phyloP scores from a whole-genome alignment of 169 alveolate species.

The Theileria luwenshuni region DNA sequence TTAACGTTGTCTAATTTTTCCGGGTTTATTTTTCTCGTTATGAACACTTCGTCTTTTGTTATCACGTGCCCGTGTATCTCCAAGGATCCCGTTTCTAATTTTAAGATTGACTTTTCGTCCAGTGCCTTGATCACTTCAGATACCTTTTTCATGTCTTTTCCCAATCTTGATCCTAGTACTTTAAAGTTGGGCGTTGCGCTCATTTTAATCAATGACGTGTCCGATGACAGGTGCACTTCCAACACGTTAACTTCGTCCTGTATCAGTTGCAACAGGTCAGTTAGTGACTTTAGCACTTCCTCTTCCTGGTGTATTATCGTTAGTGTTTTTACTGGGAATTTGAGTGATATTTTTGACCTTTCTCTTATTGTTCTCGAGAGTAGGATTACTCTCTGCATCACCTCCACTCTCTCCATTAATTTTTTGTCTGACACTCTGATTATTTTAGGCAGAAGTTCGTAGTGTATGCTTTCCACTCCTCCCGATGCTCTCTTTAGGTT shows the following conservation, averaged over 20 bases:
- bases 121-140: constrained; percentile 37
- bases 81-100: constrained; percentile 15
- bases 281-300: constrained; percentile 33
- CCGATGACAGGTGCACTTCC: constrained; percentile 75
- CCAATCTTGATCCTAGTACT: constrained; percentile 85
- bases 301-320: constrained; percentile 68
- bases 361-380: constrained; percentile 92
- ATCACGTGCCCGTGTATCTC: constrained; percentile 50
- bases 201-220: constrained; percentile 76
- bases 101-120: constrained; percentile 20
- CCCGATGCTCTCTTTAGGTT: constrained; percentile 79
- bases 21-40: constrained; percentile 36
- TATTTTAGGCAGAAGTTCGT: constrained; percentile 61
- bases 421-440: constrained; percentile 45
- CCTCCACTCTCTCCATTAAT: constrained; percentile 36
- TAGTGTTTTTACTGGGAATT: constrained; percentile 86
- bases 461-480: constrained; percentile 67
- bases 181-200: constrained; percentile 85
- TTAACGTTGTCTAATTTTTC: constrained; percentile 20
- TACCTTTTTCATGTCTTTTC: constrained; percentile 75
- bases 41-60: constrained; percentile 59
- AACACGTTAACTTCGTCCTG: constrained; percentile 87
- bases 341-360: constrained; percentile 84
- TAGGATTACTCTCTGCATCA: constrained; percentile 74
- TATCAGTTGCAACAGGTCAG: constrained; percentile 54